phyloP scores from a whole-genome alignment of 2,329 filamentous ascomycete species.

The Verticillium nubilum region DNA sequence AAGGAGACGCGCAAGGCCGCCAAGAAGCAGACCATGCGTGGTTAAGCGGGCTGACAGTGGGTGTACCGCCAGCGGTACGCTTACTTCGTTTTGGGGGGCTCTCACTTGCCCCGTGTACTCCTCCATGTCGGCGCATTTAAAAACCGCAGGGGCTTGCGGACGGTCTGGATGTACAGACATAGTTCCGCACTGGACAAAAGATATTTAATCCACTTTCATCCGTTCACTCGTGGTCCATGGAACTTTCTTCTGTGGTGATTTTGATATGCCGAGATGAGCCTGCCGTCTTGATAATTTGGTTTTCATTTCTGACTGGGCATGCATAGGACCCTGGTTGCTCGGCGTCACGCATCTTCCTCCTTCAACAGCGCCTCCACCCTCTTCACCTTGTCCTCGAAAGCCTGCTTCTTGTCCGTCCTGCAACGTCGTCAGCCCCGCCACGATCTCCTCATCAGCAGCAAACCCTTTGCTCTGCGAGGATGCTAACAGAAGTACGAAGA shows the following conservation, averaged over 20 bases:
- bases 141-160: background rate
- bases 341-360: background rate
- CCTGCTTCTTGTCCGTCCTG: conserved; percentile 82
- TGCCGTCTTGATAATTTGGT: conserved; percentile 1
- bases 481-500: background rate
- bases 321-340: background rate
- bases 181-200: background rate
- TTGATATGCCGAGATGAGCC: no score
- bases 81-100: background rate
- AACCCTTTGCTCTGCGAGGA: background rate
- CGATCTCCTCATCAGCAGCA: background rate
- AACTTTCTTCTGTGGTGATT: no score
- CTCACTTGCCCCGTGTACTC: background rate
- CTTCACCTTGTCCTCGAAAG: conserved; percentile 73
- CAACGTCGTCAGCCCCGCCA: background rate
- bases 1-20: conserved; percentile 57
- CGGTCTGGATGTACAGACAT: conserved; percentile 2
- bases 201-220: background rate
- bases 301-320: background rate
- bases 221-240: no score
- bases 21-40: conserved; percentile 51
- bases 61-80: background rate
- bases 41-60: no score
- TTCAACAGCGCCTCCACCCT: conserved; percentile 33
- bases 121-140: background rate